Evolutionary conservation across 2,329 filamentous ascomycete species (phyloP).

Genomic region (Diaporthe citrichinensis): DNA sequence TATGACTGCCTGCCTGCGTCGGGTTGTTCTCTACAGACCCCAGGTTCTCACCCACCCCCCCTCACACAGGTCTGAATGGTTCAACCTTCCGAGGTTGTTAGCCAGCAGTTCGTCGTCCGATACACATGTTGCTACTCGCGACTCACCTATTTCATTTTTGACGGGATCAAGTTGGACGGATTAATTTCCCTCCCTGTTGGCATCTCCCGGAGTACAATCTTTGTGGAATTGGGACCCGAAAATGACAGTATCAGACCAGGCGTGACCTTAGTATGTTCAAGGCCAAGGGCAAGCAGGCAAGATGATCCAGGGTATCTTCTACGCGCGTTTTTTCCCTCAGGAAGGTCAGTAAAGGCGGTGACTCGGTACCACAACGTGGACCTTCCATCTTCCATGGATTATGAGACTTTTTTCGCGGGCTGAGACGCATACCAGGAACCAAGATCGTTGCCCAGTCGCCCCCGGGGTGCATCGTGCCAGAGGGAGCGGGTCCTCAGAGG

Average conservation of each 20-base stretch:
- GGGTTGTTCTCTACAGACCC: not conserved
- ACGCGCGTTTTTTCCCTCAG: conserved; percentile 76
- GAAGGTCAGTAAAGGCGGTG: conserved; percentile 64
- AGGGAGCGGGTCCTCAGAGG: conserved; percentile 51
- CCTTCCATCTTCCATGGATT: not conserved
- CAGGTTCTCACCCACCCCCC: not conserved
- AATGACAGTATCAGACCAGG: not conserved
- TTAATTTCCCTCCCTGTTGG: too few relatives aligned
- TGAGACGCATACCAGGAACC: conserved; percentile 61
- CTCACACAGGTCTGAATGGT: not conserved
- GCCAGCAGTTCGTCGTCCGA: not conserved
- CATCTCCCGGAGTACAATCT: not conserved
- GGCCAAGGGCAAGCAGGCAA: conserved; percentile 33
- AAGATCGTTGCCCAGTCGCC: conserved; percentile 75
- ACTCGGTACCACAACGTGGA: not conserved
- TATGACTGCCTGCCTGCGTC: not conserved
- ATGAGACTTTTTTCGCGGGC: not conserved
- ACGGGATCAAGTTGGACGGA: not conserved
- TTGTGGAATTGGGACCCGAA: not conserved
- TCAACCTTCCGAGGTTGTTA: not conserved
- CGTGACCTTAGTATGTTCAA: conserved; percentile 24
- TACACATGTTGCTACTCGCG: not conserved
- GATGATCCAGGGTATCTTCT: conserved; percentile 81
- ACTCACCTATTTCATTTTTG: not conserved
- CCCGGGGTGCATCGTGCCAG: conserved; percentile 71